phyloP scores from a whole-genome alignment of 1,284 basidiomycete species.

The Trametes sp. region DNA sequence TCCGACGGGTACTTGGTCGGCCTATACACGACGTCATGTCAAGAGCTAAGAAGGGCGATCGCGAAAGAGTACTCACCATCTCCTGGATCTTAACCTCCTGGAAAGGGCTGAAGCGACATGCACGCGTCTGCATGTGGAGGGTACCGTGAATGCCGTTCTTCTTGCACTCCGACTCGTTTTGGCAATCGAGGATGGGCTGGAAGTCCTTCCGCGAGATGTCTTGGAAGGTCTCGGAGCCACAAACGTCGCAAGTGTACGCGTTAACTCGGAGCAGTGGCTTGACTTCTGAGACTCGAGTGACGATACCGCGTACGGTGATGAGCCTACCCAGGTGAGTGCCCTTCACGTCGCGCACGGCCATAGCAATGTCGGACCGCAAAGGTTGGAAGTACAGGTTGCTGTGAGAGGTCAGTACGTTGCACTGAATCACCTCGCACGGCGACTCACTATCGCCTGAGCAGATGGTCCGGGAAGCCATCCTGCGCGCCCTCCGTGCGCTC shows the following conservation, averaged over 20 bases:
- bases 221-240: conserved; percentile 98
- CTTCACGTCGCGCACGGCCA: conserved; percentile 93
- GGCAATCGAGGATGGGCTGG: conserved; percentile 88
- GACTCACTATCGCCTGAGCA: conserved; percentile 94
- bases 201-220: conserved; percentile 96
- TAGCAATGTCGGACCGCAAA: conserved; percentile 70
- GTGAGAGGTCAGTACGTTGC: conserved; percentile 3
- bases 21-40: conserved; percentile 55
- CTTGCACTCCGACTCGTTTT: conserved; percentile 82
- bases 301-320: conserved; percentile 97
- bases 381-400: conserved; percentile 94
- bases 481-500: conserved; percentile 73
- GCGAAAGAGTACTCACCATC: conserved; percentile 70
- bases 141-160: conserved; percentile 90
- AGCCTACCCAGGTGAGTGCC: conserved; percentile 89
- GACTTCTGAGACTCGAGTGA: conserved; percentile 98
- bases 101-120: conserved; percentile 97
- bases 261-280: conserved; percentile 97
- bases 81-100: conserved; percentile 99
- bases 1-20: conserved; percentile 99
- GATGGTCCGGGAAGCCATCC: conserved; percentile 86
- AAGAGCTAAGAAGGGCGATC: neutral
- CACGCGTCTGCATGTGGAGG: conserved; percentile 98
- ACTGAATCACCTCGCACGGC: neutral
- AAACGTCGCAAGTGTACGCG: conserved; percentile 98